A percentile compares a stretch with the other conserved stretches of the same genome.
phyloP scores from a whole-genome alignment of 768 basidiomycete species.

The Mycena metata region DNA sequence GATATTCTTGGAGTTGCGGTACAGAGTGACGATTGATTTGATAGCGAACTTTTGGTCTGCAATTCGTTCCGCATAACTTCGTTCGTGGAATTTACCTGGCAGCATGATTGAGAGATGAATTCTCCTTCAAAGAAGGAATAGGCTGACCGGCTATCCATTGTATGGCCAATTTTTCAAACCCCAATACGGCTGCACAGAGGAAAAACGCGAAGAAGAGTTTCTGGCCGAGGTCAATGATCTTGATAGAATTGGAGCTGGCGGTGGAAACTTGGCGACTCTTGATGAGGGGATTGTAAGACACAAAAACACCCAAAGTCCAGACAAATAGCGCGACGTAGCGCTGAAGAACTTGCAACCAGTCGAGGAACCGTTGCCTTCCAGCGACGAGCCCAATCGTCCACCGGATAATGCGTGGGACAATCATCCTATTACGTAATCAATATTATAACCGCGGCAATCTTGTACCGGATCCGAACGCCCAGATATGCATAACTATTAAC shows the following conservation, averaged over 20 bases:
- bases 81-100: constrained; percentile 77
- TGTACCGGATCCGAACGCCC: no score
- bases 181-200: constrained; percentile 76
- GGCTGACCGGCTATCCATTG: constrained; percentile 78
- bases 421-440: constrained; percentile 49
- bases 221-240: constrained; percentile 66
- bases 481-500: constrained; percentile 16
- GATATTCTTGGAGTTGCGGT: constrained; percentile 82
- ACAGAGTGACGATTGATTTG: constrained; percentile 77
- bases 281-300: constrained; percentile 81
- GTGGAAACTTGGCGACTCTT: constrained; percentile 52
- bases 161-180: constrained; percentile 88
- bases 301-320: constrained; percentile 78
- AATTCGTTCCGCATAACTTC: constrained; percentile 86
- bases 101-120: neutral
- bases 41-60: constrained; percentile 86
- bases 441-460: constrained; percentile 33
- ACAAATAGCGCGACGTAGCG: constrained; percentile 75
- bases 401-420: constrained; percentile 67
- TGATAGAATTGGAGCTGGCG: constrained; percentile 48
- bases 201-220: constrained; percentile 82
- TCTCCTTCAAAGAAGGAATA: neutral
- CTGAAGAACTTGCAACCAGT: constrained; percentile 78
- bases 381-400: constrained; percentile 82
- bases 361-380: constrained; percentile 79